A percentile compares a stretch with the other conserved stretches of the same genome.
phyloP scores from a whole-genome alignment of 164 flowering plant species.

The Saururus chinensis region DNA sequence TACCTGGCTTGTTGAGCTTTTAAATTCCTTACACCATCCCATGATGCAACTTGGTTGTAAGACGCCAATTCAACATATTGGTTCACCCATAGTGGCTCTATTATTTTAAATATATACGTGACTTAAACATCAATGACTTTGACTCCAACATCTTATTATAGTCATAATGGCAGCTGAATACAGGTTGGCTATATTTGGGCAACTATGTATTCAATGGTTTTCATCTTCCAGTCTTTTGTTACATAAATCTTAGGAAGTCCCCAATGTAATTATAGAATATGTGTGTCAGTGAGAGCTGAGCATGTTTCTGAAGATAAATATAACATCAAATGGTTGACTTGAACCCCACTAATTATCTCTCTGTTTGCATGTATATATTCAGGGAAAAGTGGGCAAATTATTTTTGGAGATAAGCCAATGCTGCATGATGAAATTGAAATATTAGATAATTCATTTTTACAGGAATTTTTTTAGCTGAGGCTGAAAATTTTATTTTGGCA shows the following conservation, averaged over 20 bases:
- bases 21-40: not conserved
- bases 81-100: not conserved
- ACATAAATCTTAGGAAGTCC: too few species aligned
- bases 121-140: too few species aligned
- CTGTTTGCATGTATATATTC: not conserved
- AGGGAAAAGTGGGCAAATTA: too few species aligned
- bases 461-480: not conserved
- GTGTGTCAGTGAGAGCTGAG: not conserved
- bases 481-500: slow-evolving; percentile 20
- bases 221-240: not conserved
- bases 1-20: slow-evolving; percentile 16
- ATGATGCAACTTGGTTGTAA: not conserved
- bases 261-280: too few species aligned
- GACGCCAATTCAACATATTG: not conserved
- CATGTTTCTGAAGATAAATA: not conserved
- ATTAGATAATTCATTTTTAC: too few species aligned
- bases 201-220: not conserved
- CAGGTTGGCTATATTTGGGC: not conserved
- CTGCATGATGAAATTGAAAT: too few species aligned
- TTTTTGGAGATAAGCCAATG: too few species aligned
- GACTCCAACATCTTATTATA: not conserved
- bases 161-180: not conserved
- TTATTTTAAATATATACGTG: too few species aligned
- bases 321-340: not conserved
- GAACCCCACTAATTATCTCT: not conserved